These are phyloP conservation scores for Ulmus americana DNA, from an alignment of 331 rosid genomes.

Conservation along the genomic window DNA sequence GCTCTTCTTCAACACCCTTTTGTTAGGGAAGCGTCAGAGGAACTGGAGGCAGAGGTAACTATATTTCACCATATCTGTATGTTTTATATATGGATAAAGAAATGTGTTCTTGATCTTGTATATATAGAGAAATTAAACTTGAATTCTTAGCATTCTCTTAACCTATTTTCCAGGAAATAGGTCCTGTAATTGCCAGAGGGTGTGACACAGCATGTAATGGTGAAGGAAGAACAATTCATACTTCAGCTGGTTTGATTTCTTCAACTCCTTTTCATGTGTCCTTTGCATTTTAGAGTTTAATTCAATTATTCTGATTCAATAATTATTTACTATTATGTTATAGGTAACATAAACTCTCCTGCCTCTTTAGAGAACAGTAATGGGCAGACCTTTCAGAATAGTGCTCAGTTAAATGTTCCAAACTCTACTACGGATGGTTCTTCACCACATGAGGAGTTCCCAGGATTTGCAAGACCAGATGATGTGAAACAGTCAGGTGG, in stretches of 20 bases:
- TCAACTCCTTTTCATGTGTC: slow-evolving; percentile 29
- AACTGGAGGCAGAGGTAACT: slow-evolving; percentile 54
- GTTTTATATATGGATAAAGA: slow-evolving; percentile 2
- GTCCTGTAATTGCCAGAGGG: slow-evolving; percentile 32
- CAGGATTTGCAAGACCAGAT: slow-evolving; percentile 52
- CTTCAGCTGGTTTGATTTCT: slow-evolving; percentile 33
- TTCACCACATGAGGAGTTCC: slow-evolving; percentile 54
- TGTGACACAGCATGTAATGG: slow-evolving; percentile 40
- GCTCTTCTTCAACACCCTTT: slow-evolving; percentile 89
- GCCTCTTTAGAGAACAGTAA: slow-evolving; percentile 36
- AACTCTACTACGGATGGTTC: slow-evolving; percentile 31
- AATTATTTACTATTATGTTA: slow-evolving; percentile 9
- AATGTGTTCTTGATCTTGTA: background rate
- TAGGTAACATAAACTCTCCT: slow-evolving; percentile 29
- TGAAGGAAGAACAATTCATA: slow-evolving; percentile 41
- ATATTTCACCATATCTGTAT: slow-evolving; percentile 12
- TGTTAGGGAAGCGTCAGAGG: slow-evolving; percentile 61
- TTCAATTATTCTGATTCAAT: slow-evolving; percentile 5
- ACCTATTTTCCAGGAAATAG: slow-evolving; percentile 49
- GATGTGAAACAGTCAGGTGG: slow-evolving; percentile 55
- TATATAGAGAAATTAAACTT: background rate
- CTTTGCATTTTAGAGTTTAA: slow-evolving; percentile 2
- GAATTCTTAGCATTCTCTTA: slow-evolving; percentile 2
- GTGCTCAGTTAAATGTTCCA: slow-evolving; percentile 45
- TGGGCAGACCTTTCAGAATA: slow-evolving; percentile 32